phyloP scores from a whole-genome alignment of 1,284 basidiomycete genomes.

The Irpex rosettiformis region DNA sequence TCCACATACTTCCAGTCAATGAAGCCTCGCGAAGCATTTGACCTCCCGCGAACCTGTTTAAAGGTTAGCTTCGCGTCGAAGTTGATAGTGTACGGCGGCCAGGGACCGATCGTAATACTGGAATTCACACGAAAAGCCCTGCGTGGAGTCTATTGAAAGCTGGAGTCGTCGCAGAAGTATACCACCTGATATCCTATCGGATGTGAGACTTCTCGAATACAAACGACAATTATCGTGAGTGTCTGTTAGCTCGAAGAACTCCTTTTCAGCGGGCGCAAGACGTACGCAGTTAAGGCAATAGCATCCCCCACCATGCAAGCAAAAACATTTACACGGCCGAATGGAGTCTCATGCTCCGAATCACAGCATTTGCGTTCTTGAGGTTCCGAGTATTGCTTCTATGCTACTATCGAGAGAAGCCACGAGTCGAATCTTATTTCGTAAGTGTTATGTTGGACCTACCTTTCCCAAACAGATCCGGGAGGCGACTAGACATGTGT shows the following conservation, averaged over 20 bases:
- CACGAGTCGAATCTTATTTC: neutral
- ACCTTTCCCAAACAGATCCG: neutral
- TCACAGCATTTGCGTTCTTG: neutral
- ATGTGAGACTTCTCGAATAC: neutral
- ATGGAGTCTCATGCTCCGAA: neutral
- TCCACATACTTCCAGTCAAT: neutral
- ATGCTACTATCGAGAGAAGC: neutral
- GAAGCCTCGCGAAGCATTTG: neutral
- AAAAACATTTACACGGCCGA: neutral
- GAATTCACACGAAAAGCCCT: neutral
- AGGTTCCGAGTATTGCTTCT: neutral
- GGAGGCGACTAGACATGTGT: neutral
- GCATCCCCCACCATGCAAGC: neutral
- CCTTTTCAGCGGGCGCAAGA: neutral
- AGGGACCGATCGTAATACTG: neutral
- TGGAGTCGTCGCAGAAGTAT: neutral
- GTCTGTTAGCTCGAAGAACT: neutral
- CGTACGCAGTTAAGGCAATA: neutral
- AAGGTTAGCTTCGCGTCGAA: neutral
- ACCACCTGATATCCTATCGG: neutral
- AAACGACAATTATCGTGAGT: neutral
- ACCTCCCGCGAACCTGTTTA: neutral
- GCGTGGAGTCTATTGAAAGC: neutral
- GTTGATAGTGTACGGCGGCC: neutral
- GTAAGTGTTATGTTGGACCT: neutral